Evolutionary conservation across 164 flowering plant species (phyloP), one percentile per base, ranked within the genome.

Genomic region (Aristolochia californica): DNA sequence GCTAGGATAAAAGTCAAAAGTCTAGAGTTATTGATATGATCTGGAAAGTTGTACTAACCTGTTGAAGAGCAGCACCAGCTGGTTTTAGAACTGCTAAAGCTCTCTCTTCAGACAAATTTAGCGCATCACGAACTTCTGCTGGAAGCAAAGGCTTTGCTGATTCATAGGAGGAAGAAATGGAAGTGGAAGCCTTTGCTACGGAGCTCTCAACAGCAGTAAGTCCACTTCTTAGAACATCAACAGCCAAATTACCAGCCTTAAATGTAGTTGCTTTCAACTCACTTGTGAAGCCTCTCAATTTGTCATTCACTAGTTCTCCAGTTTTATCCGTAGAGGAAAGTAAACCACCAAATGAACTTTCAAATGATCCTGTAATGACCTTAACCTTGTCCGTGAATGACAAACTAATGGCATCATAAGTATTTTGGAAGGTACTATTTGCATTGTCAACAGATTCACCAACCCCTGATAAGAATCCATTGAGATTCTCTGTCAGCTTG

Each of bases 121-220:
- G 70, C 4, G 60, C 75, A 63, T 70, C 74, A 50, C 57, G 78
- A 26, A 80, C 43, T 57, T 82, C 95, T 61, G 79, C 66, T 70
- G 98, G 96, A 68, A 88, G 89, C 28, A 70, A 52, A 30, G 73
- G 78, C 70, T 87, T 91, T 34, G 77, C 76, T 50, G 80, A 76
- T 15, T 77, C 80, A 70, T 83, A 88, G 49, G 78, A 81, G 63
- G 70, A 76, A 50, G 70, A 70, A 61, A 80, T 65, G 63, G 62
- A 68, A 18, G 65, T 70, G 38, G 74, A 73, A 28, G 84, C 93
- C 55, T 73, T 73, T 22, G 73, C 56, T 25, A 85, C 45, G 58
- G 75, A 79, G 61, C 77, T 77, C 75, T 85, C 95, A 47, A 73
- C 75, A 22, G 69, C 53, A 44, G 82, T 66, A 66, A 88, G 69